A percentile compares a stretch with the other conserved stretches of the same genome.
Evolutionary conservation across 129 eudicot genomes (phyloP).

Genomic region (Pulicaria dysenterica): DNA sequence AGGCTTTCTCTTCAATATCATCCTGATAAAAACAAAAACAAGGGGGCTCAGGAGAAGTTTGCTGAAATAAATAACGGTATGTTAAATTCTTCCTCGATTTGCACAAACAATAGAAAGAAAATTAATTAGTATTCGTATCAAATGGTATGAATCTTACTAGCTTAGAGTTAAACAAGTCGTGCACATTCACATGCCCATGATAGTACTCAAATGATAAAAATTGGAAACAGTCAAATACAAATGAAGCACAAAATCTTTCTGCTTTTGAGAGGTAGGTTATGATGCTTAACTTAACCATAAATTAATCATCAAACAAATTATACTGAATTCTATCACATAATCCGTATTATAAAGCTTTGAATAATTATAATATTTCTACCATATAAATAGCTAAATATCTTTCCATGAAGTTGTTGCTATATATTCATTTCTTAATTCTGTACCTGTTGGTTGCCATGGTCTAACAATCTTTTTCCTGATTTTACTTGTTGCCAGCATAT

Average conservation of each 20-base stretch:
- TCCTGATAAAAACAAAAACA: slow-evolving; percentile 95
- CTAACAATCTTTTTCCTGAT: neutral
- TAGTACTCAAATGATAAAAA: neutral
- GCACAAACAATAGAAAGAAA: neutral
- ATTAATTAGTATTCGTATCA: neutral
- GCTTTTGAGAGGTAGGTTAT: neutral
- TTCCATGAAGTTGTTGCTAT: neutral
- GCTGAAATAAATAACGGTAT: slow-evolving; percentile 96
- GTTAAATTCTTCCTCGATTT: slow-evolving; percentile 1
- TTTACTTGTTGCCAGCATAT: slow-evolving; percentile 59
- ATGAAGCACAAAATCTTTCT: neutral
- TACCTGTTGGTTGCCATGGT: neutral
- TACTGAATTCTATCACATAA: neutral
- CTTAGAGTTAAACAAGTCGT: neutral
- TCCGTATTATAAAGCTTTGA: neutral
- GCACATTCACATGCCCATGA: neutral
- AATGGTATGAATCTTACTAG: neutral
- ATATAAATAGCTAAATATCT: neutral
- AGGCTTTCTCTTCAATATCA: slow-evolving; percentile 95
- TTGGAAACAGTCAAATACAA: neutral
- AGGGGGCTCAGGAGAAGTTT: slow-evolving; percentile 95
- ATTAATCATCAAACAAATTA: neutral
- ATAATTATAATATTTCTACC: neutral
- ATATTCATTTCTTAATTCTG: neutral
- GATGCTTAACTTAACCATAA: neutral